phyloP scores from a whole-genome alignment of 805 yeast genomes.

The Monosporozyma aerobia region DNA sequence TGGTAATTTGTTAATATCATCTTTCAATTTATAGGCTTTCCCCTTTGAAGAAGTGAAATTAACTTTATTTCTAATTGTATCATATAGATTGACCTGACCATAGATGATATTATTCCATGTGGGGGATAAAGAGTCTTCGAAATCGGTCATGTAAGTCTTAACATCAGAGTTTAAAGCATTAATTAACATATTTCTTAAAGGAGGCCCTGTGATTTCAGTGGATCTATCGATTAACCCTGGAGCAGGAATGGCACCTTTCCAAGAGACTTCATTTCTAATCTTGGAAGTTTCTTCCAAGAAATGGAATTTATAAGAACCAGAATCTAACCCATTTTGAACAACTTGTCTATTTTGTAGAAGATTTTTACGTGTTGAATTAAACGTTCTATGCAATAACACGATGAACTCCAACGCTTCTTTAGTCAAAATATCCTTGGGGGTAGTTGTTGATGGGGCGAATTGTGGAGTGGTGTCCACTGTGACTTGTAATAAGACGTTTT shows the following conservation, averaged over 20 bases:
- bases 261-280: conserved; percentile 62
- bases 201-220: conserved; percentile 80
- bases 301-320: conserved; percentile 46
- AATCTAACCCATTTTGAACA: conserved; percentile 52
- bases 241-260: conserved; percentile 69
- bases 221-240: conserved; percentile 68
- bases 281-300: conserved; percentile 59
- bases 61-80: conserved; percentile 63
- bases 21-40: conserved; percentile 42
- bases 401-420: conserved; percentile 51
- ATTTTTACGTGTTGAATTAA: conserved; percentile 51
- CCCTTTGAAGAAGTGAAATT: conserved; percentile 36
- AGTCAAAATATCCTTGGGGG: conserved; percentile 32
- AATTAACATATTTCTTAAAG: conserved; percentile 74
- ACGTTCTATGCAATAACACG: conserved; percentile 64
- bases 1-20: conserved; percentile 40
- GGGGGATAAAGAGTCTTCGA: conserved; percentile 78
- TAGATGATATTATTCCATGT: conserved; percentile 73
- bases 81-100: conserved; percentile 73
- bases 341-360: conserved; percentile 52
- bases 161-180: conserved; percentile 73
- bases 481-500: conserved; percentile 31
- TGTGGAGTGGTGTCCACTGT: conserved; percentile 25
- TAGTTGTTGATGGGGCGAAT: conserved; percentile 32
- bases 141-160: conserved; percentile 79